Evolutionary conservation across 257 asterid genomes (phyloP), one percentile per base, ranked within the genome.

Genomic region (Jacaranda mimosifolia): DNA sequence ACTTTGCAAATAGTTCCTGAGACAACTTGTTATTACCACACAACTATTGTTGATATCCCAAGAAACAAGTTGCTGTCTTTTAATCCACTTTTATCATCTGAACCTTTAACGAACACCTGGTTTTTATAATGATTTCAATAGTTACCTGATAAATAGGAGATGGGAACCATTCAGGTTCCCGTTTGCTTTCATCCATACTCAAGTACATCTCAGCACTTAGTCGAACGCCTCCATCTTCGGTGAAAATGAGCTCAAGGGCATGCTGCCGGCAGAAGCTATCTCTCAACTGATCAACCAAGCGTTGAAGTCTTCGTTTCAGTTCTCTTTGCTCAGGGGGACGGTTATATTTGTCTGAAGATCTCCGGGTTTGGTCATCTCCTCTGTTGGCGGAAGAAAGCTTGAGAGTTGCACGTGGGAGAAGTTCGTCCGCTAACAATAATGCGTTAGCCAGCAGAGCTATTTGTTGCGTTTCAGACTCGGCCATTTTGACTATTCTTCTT

Each of bases 241-340:
- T 81, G 36, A 92, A 89, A 45, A 92, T 95, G 70, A 92, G 91
- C 75, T 95, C 98, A 9, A 95, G 97, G 12, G 94, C 97, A 64
- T 95, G 97, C 51, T 88, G 94, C 45, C 98, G 85, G 75, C 99
- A 95, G 80, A 95, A 95, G 84, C 93, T 88, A 76, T 95, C 99
- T 73, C 97, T 85, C 57, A 95, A 80, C 52, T 90, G 99, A 77
- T 95, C 99, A 75, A 91, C 98, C 8, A 86, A 49, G 15, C 96
- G 88, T 52, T 92, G 97, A 21, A 94, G 91, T 81, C 86, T 77
- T 45, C 90, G 76, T 75, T 91, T 94, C 68, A 92, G 81, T 74
- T 92, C 98, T 74, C 98, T 81, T 59, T 92, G 97, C 88, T 92
- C 98, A 4, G 91, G 88, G 56, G 85, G 80, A n/a, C 88, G 96